These are phyloP conservation scores for Aspergillus sergii DNA, from an alignment of 2,329 filamentous ascomycete genomes.

Conservation along the genomic window DNA sequence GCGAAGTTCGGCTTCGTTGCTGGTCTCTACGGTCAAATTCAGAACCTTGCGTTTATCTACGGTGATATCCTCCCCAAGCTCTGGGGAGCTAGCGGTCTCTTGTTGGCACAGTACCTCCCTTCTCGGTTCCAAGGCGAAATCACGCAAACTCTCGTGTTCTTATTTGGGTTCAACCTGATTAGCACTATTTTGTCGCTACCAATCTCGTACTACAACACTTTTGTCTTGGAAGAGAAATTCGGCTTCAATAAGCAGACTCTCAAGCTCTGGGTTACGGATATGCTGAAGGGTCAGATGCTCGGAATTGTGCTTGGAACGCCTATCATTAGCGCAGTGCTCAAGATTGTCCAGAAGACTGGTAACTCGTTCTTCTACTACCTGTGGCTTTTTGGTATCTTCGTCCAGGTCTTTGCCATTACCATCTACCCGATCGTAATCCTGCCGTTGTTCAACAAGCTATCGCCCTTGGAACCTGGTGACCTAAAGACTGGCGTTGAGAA, in stretches of 20 bases:
- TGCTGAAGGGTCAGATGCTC: slow-evolving; percentile 87
- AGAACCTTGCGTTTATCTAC: slow-evolving; percentile 87
- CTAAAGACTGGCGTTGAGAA: slow-evolving; percentile 87
- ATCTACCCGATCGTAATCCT: slow-evolving; percentile 94
- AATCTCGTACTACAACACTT: slow-evolving; percentile 86
- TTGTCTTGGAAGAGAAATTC: slow-evolving; percentile 94
- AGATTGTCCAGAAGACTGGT: slow-evolving; percentile 92
- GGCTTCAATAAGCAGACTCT: slow-evolving; percentile 99
- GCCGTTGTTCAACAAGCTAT: slow-evolving; percentile 97
- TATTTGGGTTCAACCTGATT: slow-evolving; percentile 82
- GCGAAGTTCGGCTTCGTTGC: slow-evolving; percentile 83
- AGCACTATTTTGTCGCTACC: slow-evolving; percentile 80
- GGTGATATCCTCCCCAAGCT: slow-evolving; percentile 88
- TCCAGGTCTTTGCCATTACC: slow-evolving; percentile 94
- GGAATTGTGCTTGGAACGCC: slow-evolving; percentile 79
- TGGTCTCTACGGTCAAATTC: slow-evolving; percentile 80
- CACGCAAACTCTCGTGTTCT: slow-evolving; percentile 87
- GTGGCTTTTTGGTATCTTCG: slow-evolving; percentile 85
- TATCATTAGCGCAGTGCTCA: slow-evolving; percentile 86
- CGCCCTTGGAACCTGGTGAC: slow-evolving; percentile 81
- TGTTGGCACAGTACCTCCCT: slow-evolving; percentile 75
- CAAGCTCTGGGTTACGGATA: slow-evolving; percentile 82
- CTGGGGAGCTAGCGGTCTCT: slow-evolving; percentile 78
- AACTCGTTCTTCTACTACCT: slow-evolving; percentile 97
- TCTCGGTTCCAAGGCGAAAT: slow-evolving; percentile 86